These are phyloP conservation scores for Rhodotorula sp. DNA, from an alignment of 1,284 basidiomycete species.

Conservation along the genomic window DNA sequence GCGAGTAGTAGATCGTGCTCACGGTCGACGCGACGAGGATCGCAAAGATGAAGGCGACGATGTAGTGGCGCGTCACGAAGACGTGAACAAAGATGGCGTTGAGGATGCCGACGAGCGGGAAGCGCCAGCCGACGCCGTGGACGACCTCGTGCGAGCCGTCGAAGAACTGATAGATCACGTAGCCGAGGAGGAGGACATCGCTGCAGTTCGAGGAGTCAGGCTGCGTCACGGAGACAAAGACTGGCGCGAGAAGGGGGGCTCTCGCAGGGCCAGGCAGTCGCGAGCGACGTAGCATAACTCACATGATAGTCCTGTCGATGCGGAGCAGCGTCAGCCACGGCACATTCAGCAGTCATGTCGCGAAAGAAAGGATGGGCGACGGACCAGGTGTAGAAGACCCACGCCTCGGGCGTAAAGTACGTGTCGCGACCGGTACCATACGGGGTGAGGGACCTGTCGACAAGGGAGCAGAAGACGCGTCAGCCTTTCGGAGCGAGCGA, in stretches of 20 bases:
- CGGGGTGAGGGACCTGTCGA: slow-evolving; percentile 9
- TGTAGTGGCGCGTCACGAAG: slow-evolving; percentile 34
- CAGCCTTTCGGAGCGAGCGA: neutral
- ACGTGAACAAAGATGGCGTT: slow-evolving; percentile 46
- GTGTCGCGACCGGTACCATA: slow-evolving; percentile 31
- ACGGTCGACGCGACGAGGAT: slow-evolving; percentile 51
- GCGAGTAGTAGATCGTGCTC: slow-evolving; percentile 52
- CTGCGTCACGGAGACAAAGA: too few species aligned
- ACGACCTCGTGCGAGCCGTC: slow-evolving; percentile 35
- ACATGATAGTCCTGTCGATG: slow-evolving; percentile 32
- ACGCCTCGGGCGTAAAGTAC: slow-evolving; percentile 40
- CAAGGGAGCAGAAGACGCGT: neutral
- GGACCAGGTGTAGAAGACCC: slow-evolving; percentile 34
- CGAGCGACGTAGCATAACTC: neutral
- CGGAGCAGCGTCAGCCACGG: too few species aligned
- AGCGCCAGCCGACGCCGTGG: slow-evolving; percentile 52
- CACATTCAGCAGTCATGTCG: too few species aligned
- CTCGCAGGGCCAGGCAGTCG: too few species aligned
- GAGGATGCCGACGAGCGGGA: slow-evolving; percentile 49
- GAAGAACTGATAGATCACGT: slow-evolving; percentile 47
- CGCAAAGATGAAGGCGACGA: slow-evolving; percentile 52
- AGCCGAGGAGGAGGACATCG: slow-evolving; percentile 52
- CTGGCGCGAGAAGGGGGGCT: neutral
- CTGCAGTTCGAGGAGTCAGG: neutral
- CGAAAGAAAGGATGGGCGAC: too few species aligned